A percentile compares a stretch with the other conserved stretches of the same genome.
phyloP scores from a whole-genome alignment of 208 protist species.

The Leishmania tropica region DNA sequence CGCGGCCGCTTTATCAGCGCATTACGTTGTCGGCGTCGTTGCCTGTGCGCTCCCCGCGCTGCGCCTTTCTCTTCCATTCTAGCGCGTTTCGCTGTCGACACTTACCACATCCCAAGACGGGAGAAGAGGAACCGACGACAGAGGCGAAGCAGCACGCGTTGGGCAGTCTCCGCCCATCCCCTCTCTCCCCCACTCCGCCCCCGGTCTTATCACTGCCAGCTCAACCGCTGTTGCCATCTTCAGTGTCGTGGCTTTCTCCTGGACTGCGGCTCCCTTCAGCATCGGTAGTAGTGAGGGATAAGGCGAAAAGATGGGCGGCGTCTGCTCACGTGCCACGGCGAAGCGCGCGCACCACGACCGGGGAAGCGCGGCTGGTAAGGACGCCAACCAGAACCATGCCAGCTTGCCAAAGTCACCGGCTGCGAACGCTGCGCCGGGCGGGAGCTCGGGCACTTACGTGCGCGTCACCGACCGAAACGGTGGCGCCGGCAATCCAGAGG shows the following conservation, averaged over 20 bases:
- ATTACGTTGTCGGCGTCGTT: no score
- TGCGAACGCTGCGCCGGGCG: background rate
- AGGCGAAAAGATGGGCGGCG: constrained; percentile 13
- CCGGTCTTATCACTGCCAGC: background rate
- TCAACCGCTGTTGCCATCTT: background rate
- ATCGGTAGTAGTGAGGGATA: background rate
- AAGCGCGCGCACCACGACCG: constrained; percentile 6
- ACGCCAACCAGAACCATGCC: background rate
- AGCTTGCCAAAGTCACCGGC: background rate
- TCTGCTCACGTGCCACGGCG: constrained; percentile 17
- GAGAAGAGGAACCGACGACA: no score
- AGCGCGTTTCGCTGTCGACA: no score
- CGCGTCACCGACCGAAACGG: background rate
- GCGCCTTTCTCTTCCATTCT: no score
- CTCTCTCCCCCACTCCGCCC: background rate
- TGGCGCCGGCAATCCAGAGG: background rate
- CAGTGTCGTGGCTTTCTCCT: background rate
- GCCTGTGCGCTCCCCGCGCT: no score
- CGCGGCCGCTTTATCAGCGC: no score
- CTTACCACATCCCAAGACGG: no score
- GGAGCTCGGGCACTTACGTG: background rate
- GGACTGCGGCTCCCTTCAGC: background rate
- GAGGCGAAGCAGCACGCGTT: background rate
- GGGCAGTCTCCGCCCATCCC: background rate
- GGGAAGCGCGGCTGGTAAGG: background rate